phyloP scores from a whole-genome alignment of 805 yeast species.

The Isabelozyma gotoi region DNA sequence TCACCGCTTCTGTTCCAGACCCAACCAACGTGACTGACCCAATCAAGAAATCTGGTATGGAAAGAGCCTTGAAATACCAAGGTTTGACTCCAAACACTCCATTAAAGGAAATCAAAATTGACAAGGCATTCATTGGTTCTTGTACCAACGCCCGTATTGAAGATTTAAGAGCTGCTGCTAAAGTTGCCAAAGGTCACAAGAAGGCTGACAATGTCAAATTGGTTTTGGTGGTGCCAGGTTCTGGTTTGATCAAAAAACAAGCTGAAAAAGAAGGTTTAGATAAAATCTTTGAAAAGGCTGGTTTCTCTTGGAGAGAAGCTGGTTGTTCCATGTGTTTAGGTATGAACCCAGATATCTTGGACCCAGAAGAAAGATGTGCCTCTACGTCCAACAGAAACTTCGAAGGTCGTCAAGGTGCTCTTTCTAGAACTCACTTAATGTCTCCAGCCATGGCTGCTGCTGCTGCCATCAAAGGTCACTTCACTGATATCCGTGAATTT shows the following conservation, averaged over 20 bases:
- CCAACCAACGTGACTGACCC: conserved; percentile 74
- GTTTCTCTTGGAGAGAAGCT: conserved; percentile 99
- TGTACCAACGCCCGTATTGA: conserved; percentile 98
- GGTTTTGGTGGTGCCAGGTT: conserved; percentile 95
- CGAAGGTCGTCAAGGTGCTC: conserved; percentile 98
- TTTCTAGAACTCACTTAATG: conserved; percentile 94
- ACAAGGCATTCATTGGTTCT: conserved; percentile 96
- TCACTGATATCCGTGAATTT: conserved; percentile 86
- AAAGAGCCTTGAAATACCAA: conserved; percentile 89
- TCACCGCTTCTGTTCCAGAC: conserved; percentile 87
- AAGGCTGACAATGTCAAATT: conserved; percentile 78
- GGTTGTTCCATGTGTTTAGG: conserved; percentile 99
- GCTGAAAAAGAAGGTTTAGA: conserved; percentile 96
- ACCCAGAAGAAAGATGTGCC: conserved; percentile 96
- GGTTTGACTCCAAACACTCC: conserved; percentile 85
- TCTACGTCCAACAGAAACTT: conserved; percentile 98
- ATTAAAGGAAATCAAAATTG: conserved; percentile 70
- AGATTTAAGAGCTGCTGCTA: conserved; percentile 94
- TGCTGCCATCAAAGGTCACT: conserved; percentile 89
- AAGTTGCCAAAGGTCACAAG: conserved; percentile 85
- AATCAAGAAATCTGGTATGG: conserved; percentile 77
- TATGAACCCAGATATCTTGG: conserved; percentile 97
- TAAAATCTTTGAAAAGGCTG: conserved; percentile 86
- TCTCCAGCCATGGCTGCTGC: conserved; percentile 99
- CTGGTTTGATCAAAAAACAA: conserved; percentile 89